Evolutionary conservation across 768 basidiomycete genomes (phyloP), one percentile per base, ranked within the genome.

Genomic region (Collybia sordida): DNA sequence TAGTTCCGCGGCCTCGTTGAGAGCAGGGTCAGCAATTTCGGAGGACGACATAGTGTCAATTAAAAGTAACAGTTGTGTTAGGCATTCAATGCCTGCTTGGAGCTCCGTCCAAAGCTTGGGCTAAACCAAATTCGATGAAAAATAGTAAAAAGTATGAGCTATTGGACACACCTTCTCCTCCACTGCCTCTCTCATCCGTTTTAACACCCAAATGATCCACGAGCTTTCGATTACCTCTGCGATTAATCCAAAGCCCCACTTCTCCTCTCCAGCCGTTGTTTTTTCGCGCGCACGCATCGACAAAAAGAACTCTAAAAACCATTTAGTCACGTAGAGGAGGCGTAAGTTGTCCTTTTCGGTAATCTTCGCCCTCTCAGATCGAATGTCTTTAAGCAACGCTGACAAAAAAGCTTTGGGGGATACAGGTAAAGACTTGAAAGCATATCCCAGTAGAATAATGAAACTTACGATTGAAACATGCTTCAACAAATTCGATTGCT

Each of bases 271-370:
- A 23, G 55, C 61, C 12, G 62, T 54, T 21, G 65, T 56, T 11
- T 67, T 70, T 46, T 74, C 75, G 36, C 71, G 74, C 15, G 65
- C 64, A 6, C 72, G 69, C 63, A 76, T 69, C 35, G 79, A 67
- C 9, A 95, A 78, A 69, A 98, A 95, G 73, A 91, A 96, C 53
- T 94, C 87, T 31, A 97, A 80, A 61, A 96, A 88, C 88, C 96
- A 98, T 50, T 91, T 88, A 4, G 88, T 81, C 36, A 97, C 79
- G 64, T 82, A 92, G 36, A 98, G 77, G 21, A 97, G 75, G 6
- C 97, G 86, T 48, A 95, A 80, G 61, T 95, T 88, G 64, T 98
- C 97, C 59, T 93, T 92, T 62, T 97, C 93, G n/a, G 87, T 86
- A 54, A 99, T 85, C 68, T 95, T 94, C 47, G 88, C 79, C 39